Percentiles rank a stretch among this genome's conserved stretches.
Conservation (phyloP, 1,139 yeast species). For the Blastobotrys indianensis region DNA sequence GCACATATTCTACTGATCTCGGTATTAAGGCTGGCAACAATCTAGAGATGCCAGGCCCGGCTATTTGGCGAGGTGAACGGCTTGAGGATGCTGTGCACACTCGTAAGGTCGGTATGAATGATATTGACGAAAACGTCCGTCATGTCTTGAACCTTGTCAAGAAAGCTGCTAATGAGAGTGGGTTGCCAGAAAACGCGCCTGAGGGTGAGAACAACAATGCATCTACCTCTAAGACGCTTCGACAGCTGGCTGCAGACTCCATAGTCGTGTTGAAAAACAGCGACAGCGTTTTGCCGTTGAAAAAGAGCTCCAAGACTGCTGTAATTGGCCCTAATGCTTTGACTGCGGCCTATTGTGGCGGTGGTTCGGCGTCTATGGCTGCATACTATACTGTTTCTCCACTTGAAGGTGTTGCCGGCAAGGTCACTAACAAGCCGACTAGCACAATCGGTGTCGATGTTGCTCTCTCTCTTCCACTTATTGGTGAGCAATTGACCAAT, state of each 20-base stretch:
- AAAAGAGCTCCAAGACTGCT: slow-evolving; percentile 38
- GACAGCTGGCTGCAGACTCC: slow-evolving; percentile 47
- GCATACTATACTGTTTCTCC: slow-evolving; percentile 46
- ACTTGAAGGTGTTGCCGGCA: slow-evolving; percentile 38
- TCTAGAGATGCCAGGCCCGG: slow-evolving; percentile 61
- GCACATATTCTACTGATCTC: slow-evolving; percentile 46
- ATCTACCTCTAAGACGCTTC: slow-evolving; percentile 41
- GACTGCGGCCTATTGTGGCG: slow-evolving; percentile 42
- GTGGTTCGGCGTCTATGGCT: slow-evolving; percentile 47
- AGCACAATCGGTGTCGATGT: slow-evolving; percentile 38
- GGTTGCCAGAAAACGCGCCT: slow-evolving; percentile 39
- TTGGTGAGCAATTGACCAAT: slow-evolving; percentile 26
- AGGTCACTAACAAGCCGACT: slow-evolving; percentile 30
- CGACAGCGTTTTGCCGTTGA: slow-evolving; percentile 37
- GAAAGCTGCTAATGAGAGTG: slow-evolving; percentile 37
- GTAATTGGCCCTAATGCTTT: slow-evolving; percentile 51
- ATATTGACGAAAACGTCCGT: slow-evolving; percentile 43
- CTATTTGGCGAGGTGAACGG: slow-evolving; percentile 41
- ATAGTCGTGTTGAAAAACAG: slow-evolving; percentile 50
- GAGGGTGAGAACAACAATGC: slow-evolving; percentile 43
- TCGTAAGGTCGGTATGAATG: slow-evolving; percentile 22
- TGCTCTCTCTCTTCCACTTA: slow-evolving; percentile 32
- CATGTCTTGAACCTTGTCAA: slow-evolving; percentile 44
- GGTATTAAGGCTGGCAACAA: slow-evolving; percentile 53
- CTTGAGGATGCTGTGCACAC: slow-evolving; percentile 24